Percentiles rank a stretch among this genome's conserved stretches.
Evolutionary conservation across 2,329 filamentous ascomycete genomes (phyloP).

Genomic region (Fusarium robinianum): DNA sequence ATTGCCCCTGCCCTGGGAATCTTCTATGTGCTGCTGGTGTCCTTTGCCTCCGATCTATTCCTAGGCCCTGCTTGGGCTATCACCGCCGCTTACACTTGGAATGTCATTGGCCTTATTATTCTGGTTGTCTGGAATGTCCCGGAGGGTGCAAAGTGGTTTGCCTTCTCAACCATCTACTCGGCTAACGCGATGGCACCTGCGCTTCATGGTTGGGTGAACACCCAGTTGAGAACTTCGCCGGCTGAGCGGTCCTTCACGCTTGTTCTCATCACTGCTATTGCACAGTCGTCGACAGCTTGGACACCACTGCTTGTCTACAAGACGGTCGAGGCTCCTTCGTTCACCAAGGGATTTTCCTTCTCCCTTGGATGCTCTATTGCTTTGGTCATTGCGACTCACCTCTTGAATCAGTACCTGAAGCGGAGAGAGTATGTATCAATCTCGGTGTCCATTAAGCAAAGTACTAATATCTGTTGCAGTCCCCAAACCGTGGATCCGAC

Average conservation of each 20-base stretch:
- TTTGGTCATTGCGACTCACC: slow-evolving; percentile 35
- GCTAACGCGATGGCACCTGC: slow-evolving; percentile 58
- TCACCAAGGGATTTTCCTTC: slow-evolving; percentile 49
- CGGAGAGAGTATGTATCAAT: slow-evolving; percentile 33
- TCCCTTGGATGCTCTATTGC: slow-evolving; percentile 42
- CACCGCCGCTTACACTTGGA: slow-evolving; percentile 54
- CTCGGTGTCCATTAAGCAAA: too few relatives aligned
- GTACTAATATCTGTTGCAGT: too few relatives aligned
- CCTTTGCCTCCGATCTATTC: slow-evolving; percentile 59
- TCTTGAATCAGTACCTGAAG: slow-evolving; percentile 29
- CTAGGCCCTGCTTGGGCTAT: slow-evolving; percentile 60
- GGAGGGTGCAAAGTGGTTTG: slow-evolving; percentile 42
- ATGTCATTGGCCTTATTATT: slow-evolving; percentile 58
- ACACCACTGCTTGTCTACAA: slow-evolving; percentile 57
- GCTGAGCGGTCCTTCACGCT: slow-evolving; percentile 54
- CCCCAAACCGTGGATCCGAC: too few relatives aligned
- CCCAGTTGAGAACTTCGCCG: slow-evolving; percentile 49
- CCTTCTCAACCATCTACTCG: slow-evolving; percentile 52
- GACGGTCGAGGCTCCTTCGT: slow-evolving; percentile 50
- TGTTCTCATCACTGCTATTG: slow-evolving; percentile 56
- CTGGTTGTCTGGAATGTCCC: slow-evolving; percentile 61
- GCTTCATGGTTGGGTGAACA: slow-evolving; percentile 61
- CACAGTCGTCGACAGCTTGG: slow-evolving; percentile 61
- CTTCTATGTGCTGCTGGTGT: slow-evolving; percentile 58
- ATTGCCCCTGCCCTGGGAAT: slow-evolving; percentile 60